phyloP scores from a whole-genome alignment of 805 yeast genomes.

The Saturnispora diversa region DNA sequence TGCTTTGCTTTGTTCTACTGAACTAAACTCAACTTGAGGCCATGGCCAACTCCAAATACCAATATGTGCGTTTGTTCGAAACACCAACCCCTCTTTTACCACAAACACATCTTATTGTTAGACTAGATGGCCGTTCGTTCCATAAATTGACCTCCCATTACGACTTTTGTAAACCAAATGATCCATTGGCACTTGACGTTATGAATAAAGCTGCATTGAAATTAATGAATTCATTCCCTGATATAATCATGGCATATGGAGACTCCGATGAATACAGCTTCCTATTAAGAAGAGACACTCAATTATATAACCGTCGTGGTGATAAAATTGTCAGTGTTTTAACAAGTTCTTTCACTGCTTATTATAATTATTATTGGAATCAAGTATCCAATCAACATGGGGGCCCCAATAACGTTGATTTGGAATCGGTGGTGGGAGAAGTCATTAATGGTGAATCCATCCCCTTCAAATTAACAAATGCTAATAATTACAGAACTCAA shows the following conservation, averaged over 20 bases:
- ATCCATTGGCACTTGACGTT: constrained; percentile 59
- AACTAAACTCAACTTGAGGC: neutral
- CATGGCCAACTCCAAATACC: constrained; percentile 83
- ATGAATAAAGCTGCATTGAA: constrained; percentile 77
- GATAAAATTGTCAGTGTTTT: constrained; percentile 74
- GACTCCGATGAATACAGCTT: constrained; percentile 94
- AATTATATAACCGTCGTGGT: constrained; percentile 74
- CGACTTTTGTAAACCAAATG: constrained; percentile 82
- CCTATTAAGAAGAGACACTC: constrained; percentile 55
- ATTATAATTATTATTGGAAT: constrained; percentile 64
- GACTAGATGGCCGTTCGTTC: constrained; percentile 92
- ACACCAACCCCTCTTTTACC: constrained; percentile 64
- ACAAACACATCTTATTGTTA: constrained; percentile 69
- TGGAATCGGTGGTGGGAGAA: too few species aligned
- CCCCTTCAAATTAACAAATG: neutral
- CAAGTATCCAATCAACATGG: too few species aligned
- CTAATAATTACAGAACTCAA: neutral
- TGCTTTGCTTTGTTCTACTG: too few species aligned
- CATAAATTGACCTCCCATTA: constrained; percentile 75
- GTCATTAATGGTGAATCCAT: neutral
- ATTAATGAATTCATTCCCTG: constrained; percentile 58
- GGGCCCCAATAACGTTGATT: too few species aligned
- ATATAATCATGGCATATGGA: constrained; percentile 77
- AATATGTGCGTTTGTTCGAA: constrained; percentile 81
- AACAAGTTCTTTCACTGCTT: constrained; percentile 73